Evolutionary conservation across 495 filamentous ascomycete genomes (phyloP).

Genomic region (Mycothermus thermophilus): DNA sequence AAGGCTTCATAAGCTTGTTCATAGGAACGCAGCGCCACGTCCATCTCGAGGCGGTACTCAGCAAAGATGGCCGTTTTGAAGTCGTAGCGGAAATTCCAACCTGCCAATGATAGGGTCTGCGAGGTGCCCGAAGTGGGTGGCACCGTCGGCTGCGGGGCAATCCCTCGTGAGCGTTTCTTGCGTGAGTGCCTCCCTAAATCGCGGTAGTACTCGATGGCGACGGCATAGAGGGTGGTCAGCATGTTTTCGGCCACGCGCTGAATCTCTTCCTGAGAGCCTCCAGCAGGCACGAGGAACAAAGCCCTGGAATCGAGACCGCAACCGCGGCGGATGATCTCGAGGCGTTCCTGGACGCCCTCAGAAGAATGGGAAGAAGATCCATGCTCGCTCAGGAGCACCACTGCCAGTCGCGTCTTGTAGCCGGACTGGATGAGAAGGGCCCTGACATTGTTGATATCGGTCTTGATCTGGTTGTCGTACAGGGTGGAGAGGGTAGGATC

Average conservation of each 20-base stretch:
- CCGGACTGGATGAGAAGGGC: constrained; percentile 49
- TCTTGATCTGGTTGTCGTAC: constrained; percentile 76
- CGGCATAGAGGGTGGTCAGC: constrained; percentile 49
- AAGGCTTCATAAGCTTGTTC: constrained; percentile 72
- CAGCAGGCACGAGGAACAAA: constrained; percentile 46
- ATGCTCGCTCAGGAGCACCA: constrained; percentile 62
- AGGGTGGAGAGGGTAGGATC: constrained; percentile 56
- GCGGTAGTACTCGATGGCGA: constrained; percentile 71
- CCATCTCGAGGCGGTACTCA: constrained; percentile 83
- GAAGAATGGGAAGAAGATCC: constrained; percentile 40
- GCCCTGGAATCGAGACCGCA: constrained; percentile 68
- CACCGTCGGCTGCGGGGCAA: constrained; percentile 67
- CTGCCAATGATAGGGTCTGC: constrained; percentile 65
- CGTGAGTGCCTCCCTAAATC: constrained; percentile 79
- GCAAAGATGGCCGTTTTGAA: constrained; percentile 84
- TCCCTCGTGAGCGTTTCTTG: constrained; percentile 64
- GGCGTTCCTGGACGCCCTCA: constrained; percentile 49
- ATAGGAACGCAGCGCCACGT: constrained; percentile 66
- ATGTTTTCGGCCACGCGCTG: constrained; percentile 45
- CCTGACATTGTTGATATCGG: constrained; percentile 67
- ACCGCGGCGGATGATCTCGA: constrained; percentile 57
- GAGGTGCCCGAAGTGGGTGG: constrained; percentile 71
- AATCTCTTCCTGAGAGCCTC: constrained; percentile 40
- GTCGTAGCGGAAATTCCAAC: constrained; percentile 85
- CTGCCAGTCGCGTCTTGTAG: constrained; percentile 60